Evolutionary conservation across 1,139 yeast genomes (phyloP).

Genomic region (Yamadazyma sp.): DNA sequence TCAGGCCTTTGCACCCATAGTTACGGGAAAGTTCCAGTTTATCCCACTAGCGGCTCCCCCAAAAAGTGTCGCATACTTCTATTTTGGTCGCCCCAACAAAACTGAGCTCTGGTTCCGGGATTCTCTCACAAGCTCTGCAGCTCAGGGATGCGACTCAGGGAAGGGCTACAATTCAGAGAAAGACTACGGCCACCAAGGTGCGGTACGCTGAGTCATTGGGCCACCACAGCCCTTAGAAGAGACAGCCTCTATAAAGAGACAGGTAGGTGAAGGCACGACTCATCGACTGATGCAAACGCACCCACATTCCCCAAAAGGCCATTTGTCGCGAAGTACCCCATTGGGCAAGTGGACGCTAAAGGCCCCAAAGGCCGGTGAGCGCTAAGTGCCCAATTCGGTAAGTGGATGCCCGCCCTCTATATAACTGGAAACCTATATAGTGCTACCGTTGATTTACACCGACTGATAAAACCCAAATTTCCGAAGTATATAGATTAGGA

Average conservation of each 20-base stretch:
- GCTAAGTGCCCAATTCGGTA: slow-evolving; percentile 11
- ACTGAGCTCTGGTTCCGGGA: too few species aligned
- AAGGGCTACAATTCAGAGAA: too few species aligned
- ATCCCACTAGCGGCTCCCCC: not conserved
- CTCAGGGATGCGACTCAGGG: too few species aligned
- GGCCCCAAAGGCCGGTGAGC: slow-evolving; percentile 3
- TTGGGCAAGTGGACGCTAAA: slow-evolving; percentile 12
- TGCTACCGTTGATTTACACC: not conserved
- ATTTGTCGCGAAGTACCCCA: slow-evolving; percentile 5
- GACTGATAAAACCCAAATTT: not conserved
- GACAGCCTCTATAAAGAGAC: too few species aligned
- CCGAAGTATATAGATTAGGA: not conserved
- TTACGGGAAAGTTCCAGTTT: too few species aligned
- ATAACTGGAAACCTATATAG: not conserved
- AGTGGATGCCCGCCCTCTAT: too few species aligned
- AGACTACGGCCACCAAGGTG: too few species aligned
- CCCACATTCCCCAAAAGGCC: slow-evolving; percentile 8
- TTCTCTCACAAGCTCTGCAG: too few species aligned
- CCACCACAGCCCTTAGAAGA: not conserved
- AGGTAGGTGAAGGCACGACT: not conserved
- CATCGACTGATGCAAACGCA: not conserved
- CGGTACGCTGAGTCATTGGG: too few species aligned
- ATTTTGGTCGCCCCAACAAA: too few species aligned
- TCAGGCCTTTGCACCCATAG: too few species aligned
- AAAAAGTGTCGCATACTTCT: not conserved